A percentile compares a stretch with the other conserved stretches of the same genome.
Conservation (phyloP, 176 grass and related monocot genomes). For the Aegilops umbellulata region DNA sequence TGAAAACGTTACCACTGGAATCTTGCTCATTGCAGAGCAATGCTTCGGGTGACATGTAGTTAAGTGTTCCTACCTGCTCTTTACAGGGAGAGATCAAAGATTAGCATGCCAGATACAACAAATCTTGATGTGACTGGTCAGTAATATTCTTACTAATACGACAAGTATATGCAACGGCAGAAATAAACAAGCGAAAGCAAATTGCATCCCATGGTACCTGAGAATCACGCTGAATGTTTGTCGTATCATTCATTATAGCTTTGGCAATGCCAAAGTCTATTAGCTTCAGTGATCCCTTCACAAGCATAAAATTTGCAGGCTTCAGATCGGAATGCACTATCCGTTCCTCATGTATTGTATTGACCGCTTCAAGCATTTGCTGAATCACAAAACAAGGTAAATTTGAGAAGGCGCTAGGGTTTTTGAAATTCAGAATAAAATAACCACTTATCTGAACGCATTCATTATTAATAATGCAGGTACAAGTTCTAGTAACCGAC, state of each 20-base stretch:
- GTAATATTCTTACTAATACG: slow-evolving; percentile 6
- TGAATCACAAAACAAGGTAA: slow-evolving; percentile 41
- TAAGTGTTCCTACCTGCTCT: slow-evolving; percentile 90
- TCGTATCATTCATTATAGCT: slow-evolving; percentile 79
- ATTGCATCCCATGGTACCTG: slow-evolving; percentile 51
- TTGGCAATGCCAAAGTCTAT: slow-evolving; percentile 89
- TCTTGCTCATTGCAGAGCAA: slow-evolving; percentile 88
- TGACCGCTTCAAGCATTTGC: slow-evolving; percentile 99
- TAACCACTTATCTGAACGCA: not conserved
- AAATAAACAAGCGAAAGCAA: not conserved
- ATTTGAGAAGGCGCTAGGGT: not conserved
- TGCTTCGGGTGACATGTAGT: slow-evolving; percentile 99
- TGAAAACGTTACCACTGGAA: slow-evolving; percentile 56
- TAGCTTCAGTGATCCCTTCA: slow-evolving; percentile 77
- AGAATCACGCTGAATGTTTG: slow-evolving; percentile 87
- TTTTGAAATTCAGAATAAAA: not conserved
- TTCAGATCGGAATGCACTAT: slow-evolving; percentile 98
- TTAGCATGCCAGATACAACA: not conserved
- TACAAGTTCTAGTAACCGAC: not conserved
- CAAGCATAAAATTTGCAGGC: slow-evolving; percentile 88
- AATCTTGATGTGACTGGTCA: not conserved
- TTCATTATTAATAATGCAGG: not conserved
- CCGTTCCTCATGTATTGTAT: slow-evolving; percentile 85
- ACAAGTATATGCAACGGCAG: not conserved
- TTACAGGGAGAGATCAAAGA: slow-evolving; percentile 5